Conservation (phyloP, 441 rosid genomes). For the Mallotus repandus region DNA sequence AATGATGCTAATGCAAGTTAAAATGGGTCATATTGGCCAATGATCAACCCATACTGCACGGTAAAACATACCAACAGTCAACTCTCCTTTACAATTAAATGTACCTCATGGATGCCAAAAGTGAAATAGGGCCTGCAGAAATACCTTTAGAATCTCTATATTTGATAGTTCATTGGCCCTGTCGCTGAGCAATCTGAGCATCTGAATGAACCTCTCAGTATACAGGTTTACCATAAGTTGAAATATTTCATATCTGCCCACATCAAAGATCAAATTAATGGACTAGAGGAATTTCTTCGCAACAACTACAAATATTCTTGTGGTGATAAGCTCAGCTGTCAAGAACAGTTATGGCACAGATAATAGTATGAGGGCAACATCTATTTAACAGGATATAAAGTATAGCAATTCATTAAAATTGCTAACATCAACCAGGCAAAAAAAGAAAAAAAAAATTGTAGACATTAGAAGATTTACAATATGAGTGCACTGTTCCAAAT, state of each 20-base stretch:
- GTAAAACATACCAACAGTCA: neutral
- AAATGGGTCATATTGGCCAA: slow-evolving; percentile 1
- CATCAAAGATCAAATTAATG: slow-evolving; percentile 21
- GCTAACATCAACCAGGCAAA: slow-evolving; percentile 2
- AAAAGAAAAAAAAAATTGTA: neutral
- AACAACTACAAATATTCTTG: neutral
- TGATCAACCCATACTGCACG: neutral
- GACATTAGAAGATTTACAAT: slow-evolving; percentile 1
- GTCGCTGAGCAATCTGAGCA: slow-evolving; percentile 98
- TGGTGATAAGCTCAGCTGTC: neutral
- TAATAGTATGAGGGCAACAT: neutral
- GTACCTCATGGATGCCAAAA: slow-evolving; percentile 7
- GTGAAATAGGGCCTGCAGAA: slow-evolving; percentile 13
- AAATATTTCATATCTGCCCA: slow-evolving; percentile 94
- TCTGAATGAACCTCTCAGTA: slow-evolving; percentile 97
- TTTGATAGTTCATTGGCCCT: slow-evolving; percentile 84
- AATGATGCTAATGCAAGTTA: slow-evolving; percentile 10
- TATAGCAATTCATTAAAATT: neutral
- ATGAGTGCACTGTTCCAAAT: neutral
- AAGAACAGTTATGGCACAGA: neutral
- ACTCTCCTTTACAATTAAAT: slow-evolving; percentile 6
- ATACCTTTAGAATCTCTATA: slow-evolving; percentile 97
- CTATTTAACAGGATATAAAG: neutral
- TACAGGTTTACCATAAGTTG: slow-evolving; percentile 98
- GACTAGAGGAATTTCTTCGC: neutral